Evolutionary conservation across 306 rosid species (phyloP).

Genomic region (Sesbania bispinosa): DNA sequence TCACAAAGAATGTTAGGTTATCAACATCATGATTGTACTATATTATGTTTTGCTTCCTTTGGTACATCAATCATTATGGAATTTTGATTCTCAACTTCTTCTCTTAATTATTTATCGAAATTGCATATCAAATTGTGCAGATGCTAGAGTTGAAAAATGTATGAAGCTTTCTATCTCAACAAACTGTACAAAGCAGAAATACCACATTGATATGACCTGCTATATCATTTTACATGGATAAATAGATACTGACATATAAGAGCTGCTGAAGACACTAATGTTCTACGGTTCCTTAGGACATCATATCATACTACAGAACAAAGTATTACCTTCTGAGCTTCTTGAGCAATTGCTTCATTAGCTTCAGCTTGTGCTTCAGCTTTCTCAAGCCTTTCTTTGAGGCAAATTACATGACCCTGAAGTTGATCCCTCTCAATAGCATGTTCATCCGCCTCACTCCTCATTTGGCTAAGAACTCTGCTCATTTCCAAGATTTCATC

Average conservation of each 20-base stretch:
- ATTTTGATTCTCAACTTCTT: conserved; percentile 4
- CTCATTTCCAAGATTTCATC: conserved; percentile 66
- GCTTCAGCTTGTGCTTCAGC: conserved; percentile 64
- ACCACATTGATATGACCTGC: not conserved
- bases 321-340: conserved; percentile 68
- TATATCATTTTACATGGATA: not conserved
- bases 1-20: not conserved
- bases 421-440: conserved; percentile 63
- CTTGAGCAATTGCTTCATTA: conserved; percentile 60
- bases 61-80: not conserved
- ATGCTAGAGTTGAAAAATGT: not conserved
- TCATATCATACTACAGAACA: conserved; percentile 4
- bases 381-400: conserved; percentile 57
- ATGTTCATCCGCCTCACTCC: conserved; percentile 45
- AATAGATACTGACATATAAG: not conserved
- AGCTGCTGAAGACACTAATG: not conserved
- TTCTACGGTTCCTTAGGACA: not conserved
- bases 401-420: conserved; percentile 47
- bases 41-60: no score
- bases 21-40: not conserved
- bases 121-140: not conserved
- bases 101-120: not conserved
- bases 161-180: not conserved
- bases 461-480: conserved; percentile 54
- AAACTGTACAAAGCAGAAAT: not conserved